Conservation (phyloP, 345 rosid genomes). For the Salix suchowensis region DNA sequence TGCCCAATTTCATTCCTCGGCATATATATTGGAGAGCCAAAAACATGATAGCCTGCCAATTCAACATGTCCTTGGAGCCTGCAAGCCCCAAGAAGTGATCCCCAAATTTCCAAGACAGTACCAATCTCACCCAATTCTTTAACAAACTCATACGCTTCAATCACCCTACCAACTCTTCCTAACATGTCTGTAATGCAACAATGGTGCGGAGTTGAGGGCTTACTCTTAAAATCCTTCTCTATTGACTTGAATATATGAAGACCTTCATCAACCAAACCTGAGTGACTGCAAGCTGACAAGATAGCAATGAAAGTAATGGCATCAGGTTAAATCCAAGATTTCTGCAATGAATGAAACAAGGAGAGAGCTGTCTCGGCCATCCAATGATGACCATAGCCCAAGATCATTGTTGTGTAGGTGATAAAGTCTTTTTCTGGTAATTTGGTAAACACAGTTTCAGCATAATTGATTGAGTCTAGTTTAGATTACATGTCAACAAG, state of each 20-base stretch:
- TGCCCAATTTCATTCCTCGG: conserved; percentile 72
- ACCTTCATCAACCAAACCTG: conserved; percentile 76
- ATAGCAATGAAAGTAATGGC: conserved; percentile 71
- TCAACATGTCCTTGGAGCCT: conserved; percentile 58
- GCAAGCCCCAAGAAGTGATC: conserved; percentile 78
- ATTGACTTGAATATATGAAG: conserved; percentile 60
- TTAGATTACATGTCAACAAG: conserved; percentile 85
- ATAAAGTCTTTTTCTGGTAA: conserved; percentile 59
- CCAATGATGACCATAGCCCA: conserved; percentile 84
- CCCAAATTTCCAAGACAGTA: conserved; percentile 69
- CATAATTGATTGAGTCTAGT: conserved; percentile 55
- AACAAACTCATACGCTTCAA: conserved; percentile 77
- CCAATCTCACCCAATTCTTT: conserved; percentile 63
- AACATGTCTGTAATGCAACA: conserved; percentile 86
- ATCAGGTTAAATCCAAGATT: conserved; percentile 49
- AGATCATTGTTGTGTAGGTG: conserved; percentile 78
- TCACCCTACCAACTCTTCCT: conserved; percentile 75
- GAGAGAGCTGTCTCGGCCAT: conserved; percentile 73
- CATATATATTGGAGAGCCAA: conserved; percentile 86
- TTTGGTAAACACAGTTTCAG: conserved; percentile 52
- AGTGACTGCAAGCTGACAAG: conserved; percentile 77
- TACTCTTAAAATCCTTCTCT: conserved; percentile 50
- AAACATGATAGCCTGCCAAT: conserved; percentile 72
- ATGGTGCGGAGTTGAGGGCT: conserved; percentile 62
- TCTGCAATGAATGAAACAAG: conserved; percentile 62